phyloP scores from a whole-genome alignment of 192 early-diverging fungal species.

The Coemansia sp. region DNA sequence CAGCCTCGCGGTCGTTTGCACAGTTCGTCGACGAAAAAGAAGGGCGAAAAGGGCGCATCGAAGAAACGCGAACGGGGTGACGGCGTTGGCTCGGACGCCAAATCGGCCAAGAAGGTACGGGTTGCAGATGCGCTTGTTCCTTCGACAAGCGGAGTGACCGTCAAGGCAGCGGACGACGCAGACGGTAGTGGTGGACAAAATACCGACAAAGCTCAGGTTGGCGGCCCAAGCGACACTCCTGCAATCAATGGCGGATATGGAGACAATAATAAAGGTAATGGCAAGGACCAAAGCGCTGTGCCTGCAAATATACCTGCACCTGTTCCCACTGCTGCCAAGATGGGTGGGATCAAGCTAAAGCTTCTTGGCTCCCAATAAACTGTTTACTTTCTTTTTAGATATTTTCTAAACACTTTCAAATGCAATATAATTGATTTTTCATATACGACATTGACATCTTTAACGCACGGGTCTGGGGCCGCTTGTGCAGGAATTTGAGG shows the following conservation, averaged over 20 bases:
- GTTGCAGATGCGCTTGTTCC: conserved; percentile 28
- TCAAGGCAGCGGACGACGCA: conserved; percentile 4
- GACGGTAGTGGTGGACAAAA: neutral
- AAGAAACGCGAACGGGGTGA: neutral
- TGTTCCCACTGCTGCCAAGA: conserved; percentile 31
- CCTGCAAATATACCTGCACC: conserved; percentile 25
- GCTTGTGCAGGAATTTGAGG: too few species aligned
- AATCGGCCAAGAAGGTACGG: conserved; percentile 28
- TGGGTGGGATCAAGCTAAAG: conserved; percentile 44
- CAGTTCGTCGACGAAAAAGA: conserved; percentile 17
- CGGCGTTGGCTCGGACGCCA: neutral
- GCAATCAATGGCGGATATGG: neutral
- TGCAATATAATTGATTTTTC: neutral
- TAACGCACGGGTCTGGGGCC: too few species aligned
- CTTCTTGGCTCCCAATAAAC: conserved; percentile 21
- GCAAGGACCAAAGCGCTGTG: conserved; percentile 5
- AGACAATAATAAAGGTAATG: neutral
- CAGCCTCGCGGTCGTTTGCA: conserved; percentile 30
- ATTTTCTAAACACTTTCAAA: neutral
- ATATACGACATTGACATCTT: neutral
- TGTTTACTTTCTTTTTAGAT: conserved; percentile 4
- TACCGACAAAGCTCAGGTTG: neutral
- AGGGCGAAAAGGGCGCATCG: neutral
- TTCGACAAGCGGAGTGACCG: conserved; percentile 41
- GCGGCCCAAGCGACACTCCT: neutral